Conservation (phyloP, 805 yeast species). For the Wickerhamomyces canadensis region DNA sequence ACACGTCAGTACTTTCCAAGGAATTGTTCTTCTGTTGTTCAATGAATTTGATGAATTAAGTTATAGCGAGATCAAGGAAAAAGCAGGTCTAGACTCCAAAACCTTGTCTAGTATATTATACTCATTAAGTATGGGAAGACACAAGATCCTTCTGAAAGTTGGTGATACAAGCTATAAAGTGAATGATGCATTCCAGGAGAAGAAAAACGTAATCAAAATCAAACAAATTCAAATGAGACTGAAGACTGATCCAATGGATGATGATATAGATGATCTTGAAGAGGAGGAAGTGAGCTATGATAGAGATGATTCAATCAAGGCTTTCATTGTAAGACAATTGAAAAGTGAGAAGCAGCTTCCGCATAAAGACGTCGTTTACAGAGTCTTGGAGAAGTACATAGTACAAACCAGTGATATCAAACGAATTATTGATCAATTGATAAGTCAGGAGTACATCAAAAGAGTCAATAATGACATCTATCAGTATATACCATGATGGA, state of each 20-base stretch:
- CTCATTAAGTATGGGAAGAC: conserved; percentile 20
- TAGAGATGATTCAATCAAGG: conserved; percentile 11
- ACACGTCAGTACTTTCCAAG: conserved; percentile 17
- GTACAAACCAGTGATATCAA: conserved; percentile 7
- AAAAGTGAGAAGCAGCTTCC: conserved; percentile 8
- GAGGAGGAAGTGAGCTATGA: not conserved
- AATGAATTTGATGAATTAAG: conserved; percentile 12
- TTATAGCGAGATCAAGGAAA: conserved; percentile 9
- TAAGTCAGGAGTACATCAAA: conserved; percentile 8
- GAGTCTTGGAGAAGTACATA: conserved; percentile 5
- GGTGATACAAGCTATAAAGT: conserved; percentile 6
- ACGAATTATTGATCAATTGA: conserved; percentile 7
- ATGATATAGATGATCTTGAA: conserved; percentile 1
- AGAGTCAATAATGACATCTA: conserved; percentile 9
- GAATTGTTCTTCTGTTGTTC: conserved; percentile 16
- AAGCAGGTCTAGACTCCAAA: conserved; percentile 11
- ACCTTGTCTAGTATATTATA: conserved; percentile 14
- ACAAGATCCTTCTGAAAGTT: conserved; percentile 14
- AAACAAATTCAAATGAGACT: conserved; percentile 16
- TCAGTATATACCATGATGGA: conserved; percentile 15
- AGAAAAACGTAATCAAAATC: conserved; percentile 10
- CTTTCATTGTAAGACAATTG: conserved; percentile 18
- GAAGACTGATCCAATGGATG: conserved; percentile 10
- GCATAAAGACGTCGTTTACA: conserved; percentile 12
- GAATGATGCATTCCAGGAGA: conserved; percentile 17